Percentiles rank a stretch among this genome's conserved stretches.
Conservation (phyloP, 768 basidiomycete genomes). For the Hericium erinaceus region DNA sequence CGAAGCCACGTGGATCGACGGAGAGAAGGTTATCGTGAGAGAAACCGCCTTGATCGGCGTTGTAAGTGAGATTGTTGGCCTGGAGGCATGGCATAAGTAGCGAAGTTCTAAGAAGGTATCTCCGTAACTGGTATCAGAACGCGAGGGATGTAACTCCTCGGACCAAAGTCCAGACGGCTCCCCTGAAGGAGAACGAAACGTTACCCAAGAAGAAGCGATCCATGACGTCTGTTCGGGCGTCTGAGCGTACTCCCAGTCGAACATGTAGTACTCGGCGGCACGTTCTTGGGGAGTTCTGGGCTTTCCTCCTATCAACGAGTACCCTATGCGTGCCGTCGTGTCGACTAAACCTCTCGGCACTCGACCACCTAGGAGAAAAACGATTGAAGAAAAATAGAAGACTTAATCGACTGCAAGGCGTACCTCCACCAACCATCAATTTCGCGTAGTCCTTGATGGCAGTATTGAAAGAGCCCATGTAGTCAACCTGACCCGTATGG, state of each 20-base stretch:
- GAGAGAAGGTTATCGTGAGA: constrained; percentile 43
- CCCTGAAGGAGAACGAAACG: constrained; percentile 9
- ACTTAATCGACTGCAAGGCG: background rate
- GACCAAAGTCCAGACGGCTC: constrained; percentile 18
- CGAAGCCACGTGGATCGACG: constrained; percentile 58
- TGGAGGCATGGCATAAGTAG: constrained; percentile 23
- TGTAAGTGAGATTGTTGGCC: constrained; percentile 57
- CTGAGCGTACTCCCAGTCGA: constrained; percentile 42
- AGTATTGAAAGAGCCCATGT: constrained; percentile 32
- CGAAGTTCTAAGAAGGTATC: constrained; percentile 26
- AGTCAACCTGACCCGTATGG: constrained; percentile 39
- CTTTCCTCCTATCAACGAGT: constrained; percentile 36
- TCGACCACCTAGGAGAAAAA: constrained; percentile 19
- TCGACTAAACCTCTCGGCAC: constrained; percentile 36
- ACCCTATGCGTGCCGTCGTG: constrained; percentile 38
- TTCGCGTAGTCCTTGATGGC: constrained; percentile 29
- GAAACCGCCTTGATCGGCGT: constrained; percentile 45
- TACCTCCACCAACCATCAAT: constrained; percentile 34
- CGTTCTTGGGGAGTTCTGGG: constrained; percentile 34
- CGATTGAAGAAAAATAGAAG: constrained; percentile 16
- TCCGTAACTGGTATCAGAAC: constrained; percentile 26
- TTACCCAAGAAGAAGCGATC: constrained; percentile 49
- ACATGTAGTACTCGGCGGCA: constrained; percentile 49
- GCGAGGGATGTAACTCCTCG: constrained; percentile 19
- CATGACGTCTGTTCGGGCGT: constrained; percentile 48